Conservation (phyloP, 768 basidiomycete species). For the Pleurotus ostreatus region DNA sequence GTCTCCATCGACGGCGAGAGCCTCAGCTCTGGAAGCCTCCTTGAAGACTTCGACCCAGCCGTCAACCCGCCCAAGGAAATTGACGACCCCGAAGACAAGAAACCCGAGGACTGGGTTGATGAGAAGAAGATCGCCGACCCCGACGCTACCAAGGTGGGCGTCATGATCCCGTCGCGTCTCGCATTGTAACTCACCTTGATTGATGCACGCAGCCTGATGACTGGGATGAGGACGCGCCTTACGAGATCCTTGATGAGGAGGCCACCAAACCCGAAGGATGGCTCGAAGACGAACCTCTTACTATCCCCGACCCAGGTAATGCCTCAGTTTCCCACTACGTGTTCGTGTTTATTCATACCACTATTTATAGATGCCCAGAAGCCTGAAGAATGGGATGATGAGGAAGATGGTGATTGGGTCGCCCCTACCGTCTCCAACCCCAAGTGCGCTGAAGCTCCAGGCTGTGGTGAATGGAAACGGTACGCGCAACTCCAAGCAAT, state of each 20-base stretch:
- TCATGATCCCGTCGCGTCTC: neutral
- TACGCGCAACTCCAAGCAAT: too few relatives aligned
- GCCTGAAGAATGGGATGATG: constrained; percentile 99
- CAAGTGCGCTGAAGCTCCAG: constrained; percentile 83
- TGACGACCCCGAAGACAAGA: constrained; percentile 86
- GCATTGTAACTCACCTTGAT: neutral
- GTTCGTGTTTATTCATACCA: neutral
- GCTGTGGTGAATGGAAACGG: constrained; percentile 95
- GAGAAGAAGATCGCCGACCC: constrained; percentile 80
- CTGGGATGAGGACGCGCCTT: constrained; percentile 97
- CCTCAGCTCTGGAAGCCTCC: constrained; percentile 74
- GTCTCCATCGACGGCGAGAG: constrained; percentile 86
- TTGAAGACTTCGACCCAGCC: constrained; percentile 90
- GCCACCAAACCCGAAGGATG: constrained; percentile 92
- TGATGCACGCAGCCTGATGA: constrained; percentile 67
- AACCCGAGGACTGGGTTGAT: constrained; percentile 94
- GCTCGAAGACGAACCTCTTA: constrained; percentile 83
- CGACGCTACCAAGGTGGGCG: constrained; percentile 70
- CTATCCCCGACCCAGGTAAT: constrained; percentile 83
- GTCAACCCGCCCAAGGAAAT: constrained; percentile 95
- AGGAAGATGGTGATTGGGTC: constrained; percentile 99
- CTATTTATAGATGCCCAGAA: constrained; percentile 66
- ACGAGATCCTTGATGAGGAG: constrained; percentile 84
- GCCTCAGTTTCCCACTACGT: neutral
- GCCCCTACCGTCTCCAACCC: constrained; percentile 88